Conservation (phyloP, 192 early-diverging fungal genomes). For the Entomortierella beljakovae region DNA sequence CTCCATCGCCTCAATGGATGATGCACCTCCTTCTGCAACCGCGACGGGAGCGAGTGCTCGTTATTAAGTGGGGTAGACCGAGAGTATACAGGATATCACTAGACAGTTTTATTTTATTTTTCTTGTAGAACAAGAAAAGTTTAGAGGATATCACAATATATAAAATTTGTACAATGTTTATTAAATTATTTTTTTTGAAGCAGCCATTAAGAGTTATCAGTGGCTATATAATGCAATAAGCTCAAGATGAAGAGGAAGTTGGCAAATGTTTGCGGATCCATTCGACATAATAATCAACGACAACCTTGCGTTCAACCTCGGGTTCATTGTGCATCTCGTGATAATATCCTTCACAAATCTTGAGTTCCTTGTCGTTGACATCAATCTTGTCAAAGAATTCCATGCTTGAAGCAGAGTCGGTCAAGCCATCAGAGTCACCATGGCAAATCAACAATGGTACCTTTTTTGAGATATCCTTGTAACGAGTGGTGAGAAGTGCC, state of each 20-base stretch:
- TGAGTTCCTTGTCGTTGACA: constrained; percentile 55
- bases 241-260: not conserved
- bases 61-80: constrained; percentile 10
- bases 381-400: constrained; percentile 54
- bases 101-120: too few species aligned
- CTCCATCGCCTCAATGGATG: not conserved
- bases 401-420: constrained; percentile 38
- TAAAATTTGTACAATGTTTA: too few species aligned
- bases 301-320: constrained; percentile 45
- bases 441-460: constrained; percentile 66
- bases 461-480: constrained; percentile 46
- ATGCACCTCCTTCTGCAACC: constrained; percentile 22
- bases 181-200: too few species aligned
- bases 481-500: constrained; percentile 38
- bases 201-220: too few species aligned
- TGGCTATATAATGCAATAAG: not conserved
- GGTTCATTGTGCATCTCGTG: constrained; percentile 57
- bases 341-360: constrained; percentile 27
- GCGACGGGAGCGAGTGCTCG: constrained; percentile 25
- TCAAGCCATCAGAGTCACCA: constrained; percentile 64
- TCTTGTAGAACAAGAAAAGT: too few species aligned
- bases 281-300: constrained; percentile 52
- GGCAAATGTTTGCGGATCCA: constrained; percentile 51
- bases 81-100: too few species aligned
- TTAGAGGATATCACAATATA: too few species aligned